Conservation (phyloP, 2,329 filamentous ascomycete species). For the Xylariaceae sp. region DNA sequence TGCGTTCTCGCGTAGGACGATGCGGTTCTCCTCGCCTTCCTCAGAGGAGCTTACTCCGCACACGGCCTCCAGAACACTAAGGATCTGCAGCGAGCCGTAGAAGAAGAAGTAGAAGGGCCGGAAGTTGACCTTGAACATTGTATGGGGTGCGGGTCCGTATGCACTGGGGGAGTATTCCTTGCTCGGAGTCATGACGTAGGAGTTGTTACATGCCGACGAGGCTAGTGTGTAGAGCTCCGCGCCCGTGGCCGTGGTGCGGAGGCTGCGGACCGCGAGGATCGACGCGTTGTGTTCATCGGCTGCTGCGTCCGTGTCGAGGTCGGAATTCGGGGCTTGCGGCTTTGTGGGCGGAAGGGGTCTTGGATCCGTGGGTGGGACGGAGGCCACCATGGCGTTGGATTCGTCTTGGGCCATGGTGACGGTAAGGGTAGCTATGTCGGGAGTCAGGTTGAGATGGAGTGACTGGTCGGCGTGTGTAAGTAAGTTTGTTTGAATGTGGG, state of each 20-base stretch:
- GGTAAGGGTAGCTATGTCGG: not conserved
- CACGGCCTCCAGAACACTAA: conserved; percentile 1
- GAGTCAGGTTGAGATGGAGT: not conserved
- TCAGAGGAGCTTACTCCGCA: conserved; percentile 7
- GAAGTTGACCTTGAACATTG: conserved; percentile 28
- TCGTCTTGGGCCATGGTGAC: not conserved
- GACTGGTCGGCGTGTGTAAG: too few species aligned
- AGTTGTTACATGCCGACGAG: not conserved
- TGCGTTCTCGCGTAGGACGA: conserved; percentile 4
- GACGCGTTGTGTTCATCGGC: conserved; percentile 13
- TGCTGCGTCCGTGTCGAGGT: not conserved
- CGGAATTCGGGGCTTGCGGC: not conserved
- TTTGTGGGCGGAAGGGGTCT: too few species aligned
- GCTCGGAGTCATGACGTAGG: too few species aligned
- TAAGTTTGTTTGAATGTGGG: not conserved
- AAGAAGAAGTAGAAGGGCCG: conserved; percentile 41
- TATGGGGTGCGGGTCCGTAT: too few species aligned
- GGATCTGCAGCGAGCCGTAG: conserved; percentile 36
- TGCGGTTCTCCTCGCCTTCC: not conserved
- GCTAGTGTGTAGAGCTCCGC: conserved; percentile 16
- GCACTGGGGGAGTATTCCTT: too few species aligned
- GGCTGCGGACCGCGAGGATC: conserved; percentile 27
- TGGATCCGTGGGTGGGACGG: conserved; percentile 6
- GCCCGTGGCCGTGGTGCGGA: conserved; percentile 23
- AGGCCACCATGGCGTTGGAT: not conserved